Evolutionary conservation across 1,139 yeast species (phyloP).

Genomic region (Kodamaea fungicola): DNA sequence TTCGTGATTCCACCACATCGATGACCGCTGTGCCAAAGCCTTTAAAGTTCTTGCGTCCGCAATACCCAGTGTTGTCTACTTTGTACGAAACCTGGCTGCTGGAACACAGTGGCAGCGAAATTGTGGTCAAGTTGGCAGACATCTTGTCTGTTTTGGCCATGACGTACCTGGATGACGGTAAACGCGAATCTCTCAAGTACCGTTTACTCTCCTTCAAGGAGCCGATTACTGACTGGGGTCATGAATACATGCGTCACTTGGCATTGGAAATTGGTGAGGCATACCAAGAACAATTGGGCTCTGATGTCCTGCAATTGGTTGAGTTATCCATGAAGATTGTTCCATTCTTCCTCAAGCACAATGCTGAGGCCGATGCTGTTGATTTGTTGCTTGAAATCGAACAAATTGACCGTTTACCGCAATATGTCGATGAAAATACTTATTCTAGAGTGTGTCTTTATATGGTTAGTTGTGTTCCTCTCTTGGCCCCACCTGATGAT

Average conservation of each 20-base stretch:
- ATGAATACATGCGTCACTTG: constrained; percentile 93
- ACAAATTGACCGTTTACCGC: constrained; percentile 75
- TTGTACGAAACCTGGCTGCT: constrained; percentile 69
- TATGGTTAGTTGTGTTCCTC: constrained; percentile 93
- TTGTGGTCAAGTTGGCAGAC: constrained; percentile 56
- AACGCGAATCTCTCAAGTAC: constrained; percentile 76
- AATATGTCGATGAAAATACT: constrained; percentile 81
- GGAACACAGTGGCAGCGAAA: constrained; percentile 26
- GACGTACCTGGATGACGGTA: constrained; percentile 88
- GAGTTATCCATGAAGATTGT: constrained; percentile 73
- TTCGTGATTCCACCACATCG: constrained; percentile 91
- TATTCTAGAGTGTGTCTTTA: constrained; percentile 88
- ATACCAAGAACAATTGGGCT: constrained; percentile 64
- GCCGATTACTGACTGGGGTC: constrained; percentile 90
- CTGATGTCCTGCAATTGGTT: constrained; percentile 49
- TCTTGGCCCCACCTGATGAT: constrained; percentile 94
- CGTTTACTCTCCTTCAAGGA: constrained; percentile 65
- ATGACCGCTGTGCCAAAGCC: constrained; percentile 99
- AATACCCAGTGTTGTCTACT: constrained; percentile 62
- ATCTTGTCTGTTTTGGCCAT: constrained; percentile 89
- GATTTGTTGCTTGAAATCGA: constrained; percentile 89
- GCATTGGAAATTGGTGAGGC: constrained; percentile 93
- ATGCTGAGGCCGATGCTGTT: constrained; percentile 98
- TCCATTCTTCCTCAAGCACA: constrained; percentile 88
- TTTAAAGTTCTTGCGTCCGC: constrained; percentile 88